Evolutionary conservation across 1,139 yeast genomes (phyloP).

Genomic region (Yarrowia galli): DNA sequence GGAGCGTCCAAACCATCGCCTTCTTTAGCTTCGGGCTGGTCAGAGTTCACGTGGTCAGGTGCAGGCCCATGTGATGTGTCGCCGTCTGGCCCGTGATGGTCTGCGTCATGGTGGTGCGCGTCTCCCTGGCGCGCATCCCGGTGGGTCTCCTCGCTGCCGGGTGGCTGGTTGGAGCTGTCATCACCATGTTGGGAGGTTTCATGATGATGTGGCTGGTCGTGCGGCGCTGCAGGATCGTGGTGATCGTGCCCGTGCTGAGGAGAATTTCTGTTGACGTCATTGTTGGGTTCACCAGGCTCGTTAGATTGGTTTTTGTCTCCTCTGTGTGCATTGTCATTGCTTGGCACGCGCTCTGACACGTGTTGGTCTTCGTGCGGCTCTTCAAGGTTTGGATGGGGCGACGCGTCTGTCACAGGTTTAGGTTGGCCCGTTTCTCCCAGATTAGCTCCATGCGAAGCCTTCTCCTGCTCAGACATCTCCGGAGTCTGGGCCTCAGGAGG

Average conservation of each 20-base stretch:
- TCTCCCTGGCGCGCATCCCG: neutral
- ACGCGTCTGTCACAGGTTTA: conserved; percentile 26
- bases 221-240: neutral
- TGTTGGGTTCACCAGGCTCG: neutral
- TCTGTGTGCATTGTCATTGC: neutral
- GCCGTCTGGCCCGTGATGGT: conserved; percentile 14
- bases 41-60: neutral
- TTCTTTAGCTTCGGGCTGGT: conserved; percentile 26
- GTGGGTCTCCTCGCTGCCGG: conserved; percentile 15
- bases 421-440: conserved; percentile 18
- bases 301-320: neutral
- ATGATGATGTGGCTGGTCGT: neutral
- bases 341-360: conserved; percentile 30
- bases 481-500: neutral
- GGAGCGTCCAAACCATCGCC: conserved; percentile 1
- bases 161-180: conserved; percentile 3
- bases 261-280: neutral
- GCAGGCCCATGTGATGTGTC: conserved; percentile 21
- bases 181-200: conserved; percentile 8
- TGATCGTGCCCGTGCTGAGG: neutral
- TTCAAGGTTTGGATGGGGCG: conserved; percentile 4
- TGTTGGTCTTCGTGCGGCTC: conserved; percentile 4
- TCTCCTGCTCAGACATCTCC: conserved; percentile 9
- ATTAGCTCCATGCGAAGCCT: conserved; percentile 1
- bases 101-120: conserved; percentile 6